phyloP scores from a whole-genome alignment of 2,329 filamentous ascomycete species.

The Pyrenophora graminea region DNA sequence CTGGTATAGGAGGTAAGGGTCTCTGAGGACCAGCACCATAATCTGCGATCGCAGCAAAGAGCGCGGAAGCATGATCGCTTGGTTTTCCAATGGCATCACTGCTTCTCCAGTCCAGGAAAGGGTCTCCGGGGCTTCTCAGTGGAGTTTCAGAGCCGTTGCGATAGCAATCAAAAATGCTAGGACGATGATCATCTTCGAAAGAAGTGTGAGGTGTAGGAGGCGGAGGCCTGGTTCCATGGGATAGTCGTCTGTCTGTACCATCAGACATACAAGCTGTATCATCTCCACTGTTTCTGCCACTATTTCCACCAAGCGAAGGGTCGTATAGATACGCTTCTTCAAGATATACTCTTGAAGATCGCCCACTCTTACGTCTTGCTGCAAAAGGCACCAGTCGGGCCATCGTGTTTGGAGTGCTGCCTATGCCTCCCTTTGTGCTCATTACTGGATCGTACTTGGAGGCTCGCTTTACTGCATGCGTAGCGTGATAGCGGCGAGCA shows the following conservation, averaged over 20 bases:
- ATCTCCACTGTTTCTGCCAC: constrained; percentile 2
- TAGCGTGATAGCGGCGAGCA: constrained; percentile 35
- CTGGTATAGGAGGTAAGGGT: constrained; percentile 2
- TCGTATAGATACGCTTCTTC: constrained; percentile 43
- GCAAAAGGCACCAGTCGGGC: neutral
- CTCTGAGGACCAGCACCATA: constrained; percentile 15
- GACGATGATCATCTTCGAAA: constrained; percentile 4
- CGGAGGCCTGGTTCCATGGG: neutral
- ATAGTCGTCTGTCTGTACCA: constrained; percentile 14
- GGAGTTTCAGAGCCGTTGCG: constrained; percentile 20
- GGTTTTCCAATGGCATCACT: constrained; percentile 12
- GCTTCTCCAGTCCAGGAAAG: constrained; percentile 2
- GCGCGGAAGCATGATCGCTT: constrained; percentile 14
- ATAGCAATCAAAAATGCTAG: constrained; percentile 6
- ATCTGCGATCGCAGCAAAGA: constrained; percentile 20
- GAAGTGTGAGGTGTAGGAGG: constrained; percentile 8
- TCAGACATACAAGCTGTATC: constrained; percentile 36
- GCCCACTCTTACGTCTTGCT: constrained; percentile 24
- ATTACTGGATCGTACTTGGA: too few species aligned
- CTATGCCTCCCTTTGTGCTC: too few species aligned
- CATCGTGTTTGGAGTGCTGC: too few species aligned
- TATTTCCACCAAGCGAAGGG: constrained; percentile 21
- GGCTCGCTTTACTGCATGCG: constrained; percentile 15
- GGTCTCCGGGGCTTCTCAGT: constrained; percentile 14
- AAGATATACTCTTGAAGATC: constrained; percentile 34